A percentile compares a stretch with the other conserved stretches of the same genome.
phyloP scores from a whole-genome alignment of 2,329 filamentous ascomycete genomes.

The Neonectria faginata region DNA sequence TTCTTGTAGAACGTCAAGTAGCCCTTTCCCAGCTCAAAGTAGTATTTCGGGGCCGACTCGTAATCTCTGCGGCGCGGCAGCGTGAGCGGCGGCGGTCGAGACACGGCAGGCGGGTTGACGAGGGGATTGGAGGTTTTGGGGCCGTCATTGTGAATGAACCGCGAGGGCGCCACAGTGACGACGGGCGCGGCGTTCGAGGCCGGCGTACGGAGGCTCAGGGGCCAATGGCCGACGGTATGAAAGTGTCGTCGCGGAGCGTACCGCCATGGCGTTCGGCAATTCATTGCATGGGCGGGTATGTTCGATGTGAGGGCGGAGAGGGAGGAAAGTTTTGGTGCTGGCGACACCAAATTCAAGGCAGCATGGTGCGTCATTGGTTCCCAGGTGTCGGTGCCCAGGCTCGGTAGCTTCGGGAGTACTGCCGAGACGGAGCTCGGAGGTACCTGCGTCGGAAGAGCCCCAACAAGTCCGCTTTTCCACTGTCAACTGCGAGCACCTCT shows the following conservation, averaged over 20 bases:
- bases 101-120: conserved; percentile 79
- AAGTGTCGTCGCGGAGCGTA: conserved; percentile 36
- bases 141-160: conserved; percentile 43
- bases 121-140: conserved; percentile 50
- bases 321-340: conserved; percentile 30
- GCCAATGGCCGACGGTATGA: conserved; percentile 33
- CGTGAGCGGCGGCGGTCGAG: conserved; percentile 76
- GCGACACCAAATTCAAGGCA: conserved; percentile 34
- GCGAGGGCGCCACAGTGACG: conserved; percentile 31
- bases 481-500: neutral
- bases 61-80: conserved; percentile 66
- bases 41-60: conserved; percentile 57
- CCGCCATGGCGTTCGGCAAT: conserved; percentile 48
- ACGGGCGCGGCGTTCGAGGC: conserved; percentile 23
- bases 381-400: conserved; percentile 11
- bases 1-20: conserved; percentile 90
- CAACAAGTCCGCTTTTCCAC: neutral
- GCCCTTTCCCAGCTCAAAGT: conserved; percentile 74
- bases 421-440: conserved; percentile 9
- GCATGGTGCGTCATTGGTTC: conserved; percentile 43
- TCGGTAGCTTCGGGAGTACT: conserved; percentile 16
- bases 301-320: conserved; percentile 30
- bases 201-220: conserved; percentile 13
- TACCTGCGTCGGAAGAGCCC: conserved; percentile 3
- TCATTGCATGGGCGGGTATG: conserved; percentile 45